Conservation (phyloP, 306 rosid genomes). For the Dalbergia cochinchinensis region DNA sequence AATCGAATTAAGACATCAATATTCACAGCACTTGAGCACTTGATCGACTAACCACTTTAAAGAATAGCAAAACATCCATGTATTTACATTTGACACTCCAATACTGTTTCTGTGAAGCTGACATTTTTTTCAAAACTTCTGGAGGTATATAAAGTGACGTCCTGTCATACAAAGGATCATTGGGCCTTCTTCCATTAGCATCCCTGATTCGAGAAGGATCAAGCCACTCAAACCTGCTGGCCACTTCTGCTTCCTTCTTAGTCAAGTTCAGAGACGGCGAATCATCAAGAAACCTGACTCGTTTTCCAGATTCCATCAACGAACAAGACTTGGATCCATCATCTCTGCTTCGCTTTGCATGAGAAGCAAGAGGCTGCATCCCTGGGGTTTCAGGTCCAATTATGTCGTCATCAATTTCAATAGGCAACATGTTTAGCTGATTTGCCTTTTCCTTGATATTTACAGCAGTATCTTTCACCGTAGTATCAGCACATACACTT, state of each 20-base stretch:
- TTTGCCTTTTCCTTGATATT: constrained; percentile 45
- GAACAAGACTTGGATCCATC: constrained; percentile 52
- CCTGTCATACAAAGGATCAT: constrained; percentile 72
- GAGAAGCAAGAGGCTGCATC: constrained; percentile 62
- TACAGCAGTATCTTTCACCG: constrained; percentile 35
- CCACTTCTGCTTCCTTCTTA: constrained; percentile 56
- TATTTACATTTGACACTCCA: constrained; percentile 94
- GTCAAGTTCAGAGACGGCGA: constrained; percentile 49
- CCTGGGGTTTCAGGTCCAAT: constrained; percentile 89
- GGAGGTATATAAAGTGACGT: constrained; percentile 84
- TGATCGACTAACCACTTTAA: constrained; percentile 88
- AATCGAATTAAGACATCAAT: constrained; percentile 20
- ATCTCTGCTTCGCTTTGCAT: constrained; percentile 70
- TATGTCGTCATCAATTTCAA: constrained; percentile 56
- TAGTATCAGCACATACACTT: constrained; percentile 33
- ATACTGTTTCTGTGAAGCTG: constrained; percentile 94
- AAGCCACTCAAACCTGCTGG: constrained; percentile 94
- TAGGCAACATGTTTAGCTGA: constrained; percentile 34
- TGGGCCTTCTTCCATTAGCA: constrained; percentile 74
- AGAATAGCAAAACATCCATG: constrained; percentile 89
- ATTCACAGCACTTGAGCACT: constrained; percentile 30
- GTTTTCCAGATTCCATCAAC: constrained; percentile 64
- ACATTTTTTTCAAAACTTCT: constrained; percentile 76
- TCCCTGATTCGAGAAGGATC: constrained; percentile 83
- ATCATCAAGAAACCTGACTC: constrained; percentile 71